phyloP scores from a whole-genome alignment of 352 stramenopile species.

The Phytophthora europaea region DNA sequence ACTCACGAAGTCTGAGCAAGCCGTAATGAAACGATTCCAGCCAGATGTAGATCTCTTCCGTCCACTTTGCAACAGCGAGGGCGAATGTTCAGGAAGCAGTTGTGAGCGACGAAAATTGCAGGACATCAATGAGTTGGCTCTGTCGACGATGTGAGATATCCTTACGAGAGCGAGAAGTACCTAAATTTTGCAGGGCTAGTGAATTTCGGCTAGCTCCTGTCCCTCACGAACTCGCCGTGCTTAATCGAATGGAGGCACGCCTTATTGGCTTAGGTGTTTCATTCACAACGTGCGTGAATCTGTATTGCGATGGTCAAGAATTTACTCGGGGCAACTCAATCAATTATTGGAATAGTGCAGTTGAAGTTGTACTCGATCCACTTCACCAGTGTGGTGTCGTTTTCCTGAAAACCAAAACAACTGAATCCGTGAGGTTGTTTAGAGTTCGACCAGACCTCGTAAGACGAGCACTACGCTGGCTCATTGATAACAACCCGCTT shows the following conservation, averaged over 20 bases:
- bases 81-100: conserved; percentile 4
- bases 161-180: background rate
- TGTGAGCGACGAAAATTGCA: background rate
- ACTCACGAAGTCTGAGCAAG: background rate
- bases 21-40: background rate
- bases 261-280: conserved; percentile 17
- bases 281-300: conserved; percentile 15
- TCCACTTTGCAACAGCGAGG: conserved; percentile 1
- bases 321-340: conserved; percentile 24
- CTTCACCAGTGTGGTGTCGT: background rate
- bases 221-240: background rate
- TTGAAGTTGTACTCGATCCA: background rate
- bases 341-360: conserved; percentile 22
- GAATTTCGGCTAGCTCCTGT: conserved; percentile 9
- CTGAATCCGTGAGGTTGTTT: background rate
- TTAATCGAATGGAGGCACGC: conserved; percentile 15
- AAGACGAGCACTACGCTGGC: conserved; percentile 1
- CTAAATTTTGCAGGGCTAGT: conserved; percentile 20
- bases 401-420: background rate
- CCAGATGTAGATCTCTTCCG: background rate
- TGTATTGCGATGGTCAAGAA: conserved; percentile 15
- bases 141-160: conserved; percentile 9
- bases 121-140: background rate
- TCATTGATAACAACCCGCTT: conserved; percentile 7
- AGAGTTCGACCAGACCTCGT: conserved; percentile 10